Percentiles rank a stretch among this genome's conserved stretches.
phyloP scores from a whole-genome alignment of 1,284 basidiomycete genomes.

The Austroboletus niveus region DNA sequence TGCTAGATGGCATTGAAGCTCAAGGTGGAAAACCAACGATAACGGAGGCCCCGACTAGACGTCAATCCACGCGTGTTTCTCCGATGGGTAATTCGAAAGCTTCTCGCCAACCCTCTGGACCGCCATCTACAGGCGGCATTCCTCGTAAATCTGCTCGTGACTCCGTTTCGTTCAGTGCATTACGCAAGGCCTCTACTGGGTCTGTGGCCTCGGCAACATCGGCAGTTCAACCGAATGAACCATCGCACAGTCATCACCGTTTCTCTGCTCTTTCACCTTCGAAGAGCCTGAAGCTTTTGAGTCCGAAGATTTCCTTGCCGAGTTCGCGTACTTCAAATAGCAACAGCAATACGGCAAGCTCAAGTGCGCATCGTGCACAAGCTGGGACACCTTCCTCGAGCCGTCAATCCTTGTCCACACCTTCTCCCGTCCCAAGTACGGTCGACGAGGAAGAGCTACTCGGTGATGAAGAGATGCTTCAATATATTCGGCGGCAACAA shows the following conservation, averaged over 20 bases:
- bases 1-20: conserved; percentile 58
- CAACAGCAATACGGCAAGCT: conserved; percentile 40
- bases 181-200: conserved; percentile 77
- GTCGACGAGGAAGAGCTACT: conserved; percentile 88
- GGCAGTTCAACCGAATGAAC: conserved; percentile 34
- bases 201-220: conserved; percentile 68
- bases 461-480: conserved; percentile 96
- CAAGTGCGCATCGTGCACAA: conserved; percentile 50
- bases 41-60: conserved; percentile 40
- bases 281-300: conserved; percentile 75
- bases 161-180: conserved; percentile 68
- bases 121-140: conserved; percentile 43
- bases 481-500: conserved; percentile 89
- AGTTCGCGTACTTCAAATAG: conserved; percentile 52
- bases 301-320: conserved; percentile 69
- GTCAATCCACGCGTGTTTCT: conserved; percentile 56
- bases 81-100: conserved; percentile 58
- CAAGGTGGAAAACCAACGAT: conserved; percentile 35
- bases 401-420: conserved; percentile 73
- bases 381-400: conserved; percentile 68
- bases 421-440: conserved; percentile 71
- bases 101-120: conserved; percentile 62
- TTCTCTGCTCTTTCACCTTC: conserved; percentile 81
- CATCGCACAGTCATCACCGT: conserved; percentile 49
- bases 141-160: conserved; percentile 71